Percentiles rank a stretch among this genome's conserved stretches.
Conservation (phyloP, 208 protist species). For the Wallacemonas sp. region DNA sequence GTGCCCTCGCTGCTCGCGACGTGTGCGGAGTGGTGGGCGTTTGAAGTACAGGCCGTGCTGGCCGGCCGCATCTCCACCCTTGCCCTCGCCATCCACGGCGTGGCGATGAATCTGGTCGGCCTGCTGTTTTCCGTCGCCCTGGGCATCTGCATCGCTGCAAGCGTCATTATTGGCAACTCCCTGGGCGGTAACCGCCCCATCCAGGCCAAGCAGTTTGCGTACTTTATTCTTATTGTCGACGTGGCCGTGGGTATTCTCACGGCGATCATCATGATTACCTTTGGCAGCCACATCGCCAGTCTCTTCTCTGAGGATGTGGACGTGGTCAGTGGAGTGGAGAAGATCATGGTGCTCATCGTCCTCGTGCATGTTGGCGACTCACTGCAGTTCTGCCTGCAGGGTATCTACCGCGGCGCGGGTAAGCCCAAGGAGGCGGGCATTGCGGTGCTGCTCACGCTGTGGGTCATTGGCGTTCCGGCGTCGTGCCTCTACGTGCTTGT, state of each 20-base stretch:
- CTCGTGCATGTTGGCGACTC: slow-evolving; percentile 62
- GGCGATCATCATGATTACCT: slow-evolving; percentile 39
- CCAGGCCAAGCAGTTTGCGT: slow-evolving; percentile 50
- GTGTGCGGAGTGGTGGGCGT: slow-evolving; percentile 80
- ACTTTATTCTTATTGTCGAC: slow-evolving; percentile 57
- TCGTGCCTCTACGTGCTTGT: slow-evolving; percentile 57
- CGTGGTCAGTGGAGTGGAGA: slow-evolving; percentile 30
- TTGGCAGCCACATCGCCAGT: slow-evolving; percentile 52
- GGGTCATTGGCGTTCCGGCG: slow-evolving; percentile 61
- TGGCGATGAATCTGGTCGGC: slow-evolving; percentile 55
- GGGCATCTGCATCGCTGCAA: slow-evolving; percentile 63
- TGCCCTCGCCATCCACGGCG: slow-evolving; percentile 54
- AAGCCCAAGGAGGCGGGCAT: slow-evolving; percentile 44
- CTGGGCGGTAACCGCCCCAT: slow-evolving; percentile 41
- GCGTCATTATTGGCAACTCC: slow-evolving; percentile 65
- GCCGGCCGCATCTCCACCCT: slow-evolving; percentile 38
- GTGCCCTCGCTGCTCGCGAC: slow-evolving; percentile 55
- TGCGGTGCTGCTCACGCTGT: slow-evolving; percentile 60
- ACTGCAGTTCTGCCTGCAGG: slow-evolving; percentile 67
- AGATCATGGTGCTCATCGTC: slow-evolving; percentile 56
- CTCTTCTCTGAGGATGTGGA: slow-evolving; percentile 33
- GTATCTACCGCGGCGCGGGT: slow-evolving; percentile 63
- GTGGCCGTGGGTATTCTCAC: slow-evolving; percentile 38
- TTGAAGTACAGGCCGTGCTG: slow-evolving; percentile 66
- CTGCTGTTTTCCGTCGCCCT: slow-evolving; percentile 64